Evolutionary conservation across 2,329 filamentous ascomycete genomes (phyloP).

Genomic region (Fusarium fracticaudum): DNA sequence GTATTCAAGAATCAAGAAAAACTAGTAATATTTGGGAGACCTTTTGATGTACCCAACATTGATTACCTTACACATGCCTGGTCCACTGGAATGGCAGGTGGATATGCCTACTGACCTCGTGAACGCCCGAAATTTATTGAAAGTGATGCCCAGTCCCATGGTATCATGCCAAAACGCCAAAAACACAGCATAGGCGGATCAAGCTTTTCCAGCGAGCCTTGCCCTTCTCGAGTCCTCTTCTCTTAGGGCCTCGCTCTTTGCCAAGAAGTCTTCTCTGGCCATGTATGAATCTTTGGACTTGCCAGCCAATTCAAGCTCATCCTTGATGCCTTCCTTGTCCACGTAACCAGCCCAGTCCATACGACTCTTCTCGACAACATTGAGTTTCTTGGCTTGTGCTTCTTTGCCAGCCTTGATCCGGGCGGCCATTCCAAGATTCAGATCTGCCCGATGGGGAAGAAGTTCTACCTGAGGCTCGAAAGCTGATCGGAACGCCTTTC

Average conservation of each 20-base stretch:
- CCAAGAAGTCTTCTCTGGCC: slow-evolving; percentile 71
- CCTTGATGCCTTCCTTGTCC: slow-evolving; percentile 75
- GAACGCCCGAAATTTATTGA: not conserved
- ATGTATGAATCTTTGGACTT: slow-evolving; percentile 72
- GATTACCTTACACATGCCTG: not conserved
- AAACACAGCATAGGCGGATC: not conserved
- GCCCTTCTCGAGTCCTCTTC: slow-evolving; percentile 68
- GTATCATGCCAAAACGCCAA: slow-evolving; percentile 43
- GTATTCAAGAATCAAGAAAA: not conserved
- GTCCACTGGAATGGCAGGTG: not conserved
- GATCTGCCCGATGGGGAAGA: slow-evolving; percentile 59
- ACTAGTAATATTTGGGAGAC: not conserved
- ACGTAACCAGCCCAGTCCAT: slow-evolving; percentile 80
- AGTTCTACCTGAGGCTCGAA: slow-evolving; percentile 67
- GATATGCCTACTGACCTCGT: not conserved
- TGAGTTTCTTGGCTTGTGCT: slow-evolving; percentile 70
- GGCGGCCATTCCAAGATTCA: slow-evolving; percentile 65
- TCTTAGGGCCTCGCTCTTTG: slow-evolving; percentile 69
- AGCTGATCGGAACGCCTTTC: slow-evolving; percentile 66
- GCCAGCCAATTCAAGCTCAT: slow-evolving; percentile 72
- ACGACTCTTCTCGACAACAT: slow-evolving; percentile 76
- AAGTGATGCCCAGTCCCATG: slow-evolving; percentile 24
- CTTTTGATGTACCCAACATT: not conserved
- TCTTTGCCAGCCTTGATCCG: slow-evolving; percentile 59
- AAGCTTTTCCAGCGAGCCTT: slow-evolving; percentile 55